Percentiles rank a stretch among this genome's conserved stretches.
phyloP scores from a whole-genome alignment of 805 yeast species.

The Scheffersomyces coipomensis region DNA sequence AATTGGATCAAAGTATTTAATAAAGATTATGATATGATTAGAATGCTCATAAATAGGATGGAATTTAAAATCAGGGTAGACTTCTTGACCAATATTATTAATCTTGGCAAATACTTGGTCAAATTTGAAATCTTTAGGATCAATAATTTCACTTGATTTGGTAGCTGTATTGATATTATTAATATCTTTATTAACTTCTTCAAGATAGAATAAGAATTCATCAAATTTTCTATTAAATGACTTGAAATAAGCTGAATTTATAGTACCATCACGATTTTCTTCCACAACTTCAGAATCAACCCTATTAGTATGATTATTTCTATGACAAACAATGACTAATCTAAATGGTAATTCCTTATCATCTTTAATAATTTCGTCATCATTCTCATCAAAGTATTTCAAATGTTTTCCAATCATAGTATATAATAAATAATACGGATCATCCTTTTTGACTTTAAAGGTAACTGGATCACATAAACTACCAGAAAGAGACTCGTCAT shows the following conservation, averaged over 20 bases:
- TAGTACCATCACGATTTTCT: conserved; percentile 31
- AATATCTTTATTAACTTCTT: conserved; percentile 50
- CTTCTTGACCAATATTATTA: conserved; percentile 8
- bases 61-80: conserved; percentile 6
- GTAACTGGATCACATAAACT: conserved; percentile 42
- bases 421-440: conserved; percentile 49
- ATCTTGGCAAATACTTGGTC: conserved; percentile 16
- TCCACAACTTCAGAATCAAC: conserved; percentile 43
- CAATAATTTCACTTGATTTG: conserved; percentile 4
- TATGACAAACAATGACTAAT: conserved; percentile 62
- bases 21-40: conserved; percentile 32
- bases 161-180: conserved; percentile 23
- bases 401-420: conserved; percentile 47
- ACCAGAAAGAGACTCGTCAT: conserved; percentile 42
- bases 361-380: conserved; percentile 3
- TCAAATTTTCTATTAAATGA: conserved; percentile 46
- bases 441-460: conserved; percentile 56
- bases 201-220: conserved; percentile 61
- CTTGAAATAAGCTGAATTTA: conserved; percentile 52
- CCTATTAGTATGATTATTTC: conserved; percentile 72
- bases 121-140: conserved; percentile 24
- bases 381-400: conserved; percentile 28
- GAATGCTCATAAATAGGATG: conserved; percentile 16
- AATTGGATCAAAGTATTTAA: conserved; percentile 66
- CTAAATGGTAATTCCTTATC: conserved; percentile 35